A percentile compares a stretch with the other conserved stretches of the same genome.
phyloP scores from a whole-genome alignment of 2,329 filamentous ascomycete species.

The Phyllosticta paracitricarpa region DNA sequence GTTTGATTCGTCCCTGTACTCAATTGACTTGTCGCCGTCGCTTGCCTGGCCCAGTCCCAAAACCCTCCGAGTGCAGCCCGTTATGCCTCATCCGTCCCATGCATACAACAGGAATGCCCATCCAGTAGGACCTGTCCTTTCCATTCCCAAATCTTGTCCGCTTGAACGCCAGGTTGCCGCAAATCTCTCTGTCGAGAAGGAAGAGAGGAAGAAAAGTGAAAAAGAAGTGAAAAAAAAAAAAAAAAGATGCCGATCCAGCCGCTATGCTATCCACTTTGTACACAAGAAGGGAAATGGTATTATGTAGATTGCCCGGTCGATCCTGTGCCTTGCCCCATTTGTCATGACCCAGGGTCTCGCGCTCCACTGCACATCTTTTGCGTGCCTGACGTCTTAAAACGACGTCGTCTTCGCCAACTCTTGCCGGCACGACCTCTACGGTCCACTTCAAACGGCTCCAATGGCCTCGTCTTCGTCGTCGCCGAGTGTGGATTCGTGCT shows the following conservation, averaged over 20 bases:
- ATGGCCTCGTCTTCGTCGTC: conserved; percentile 1
- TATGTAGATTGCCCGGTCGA: neutral
- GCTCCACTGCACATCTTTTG: neutral
- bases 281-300: conserved; percentile 1
- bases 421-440: neutral
- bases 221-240: neutral
- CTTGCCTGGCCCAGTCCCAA: neutral
- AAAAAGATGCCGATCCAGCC: conserved; percentile 3
- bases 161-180: neutral
- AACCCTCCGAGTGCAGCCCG: neutral
- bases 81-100: neutral
- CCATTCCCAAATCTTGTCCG: neutral
- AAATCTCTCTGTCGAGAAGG: neutral
- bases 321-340: neutral
- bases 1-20: neutral
- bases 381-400: neutral
- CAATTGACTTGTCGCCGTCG: neutral
- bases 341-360: neutral
- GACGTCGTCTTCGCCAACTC: neutral
- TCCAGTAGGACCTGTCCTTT: neutral
- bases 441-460: neutral
- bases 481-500: conserved; percentile 1
- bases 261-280: neutral
- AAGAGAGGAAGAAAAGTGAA: neutral
- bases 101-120: neutral